Base-by-base conservation (phyloP, 805 yeast genomes). In the Pichia cabralensis region DNA sequence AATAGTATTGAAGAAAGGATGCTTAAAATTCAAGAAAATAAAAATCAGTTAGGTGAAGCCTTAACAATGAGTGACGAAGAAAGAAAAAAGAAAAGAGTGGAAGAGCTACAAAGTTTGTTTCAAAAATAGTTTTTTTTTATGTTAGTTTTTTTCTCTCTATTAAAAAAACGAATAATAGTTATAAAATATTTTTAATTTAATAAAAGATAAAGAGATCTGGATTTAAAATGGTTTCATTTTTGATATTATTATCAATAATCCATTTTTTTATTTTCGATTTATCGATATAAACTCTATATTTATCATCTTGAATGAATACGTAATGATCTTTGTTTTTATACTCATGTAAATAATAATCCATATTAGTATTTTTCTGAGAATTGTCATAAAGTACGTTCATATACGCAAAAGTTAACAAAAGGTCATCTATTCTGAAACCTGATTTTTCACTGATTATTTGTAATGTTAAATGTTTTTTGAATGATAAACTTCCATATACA, bases 1-100 rank as follows among this genome's bases (percentile, higher is more conserved):
- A 75, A 76, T 30, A 76, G 89, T 39, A 82, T 88, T 16, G 97
- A 88, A 52, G 92, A 79, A 41, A 75, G 85, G 46, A 89, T 88
- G 92, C 62, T 89, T 31, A 67, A 72, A 42, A 82, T 89, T 26
- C 97, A 88, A 53, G 95, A 83, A 43, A 62, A 88, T 25, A 89
- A 88, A 52, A 67, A 80, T 45, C 80, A 76, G 32, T 63, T 80
- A 39, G 89, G 89, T n/a, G 88, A 80, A 46, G 83, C 80, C 0
- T 77, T 80, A 30, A 82, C 78, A 26, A 74, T 71, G 3, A 81
- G 73, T 41, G 89, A 80, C 47, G 88, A 79, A 37, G 89, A 80
- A 49, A 65, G 82, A 52, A 61, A 82, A 34, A 71, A 69, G 49
- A 65, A 77, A 50, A 64, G 84, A 49, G 73, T 80, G 22, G 86